phyloP scores from a whole-genome alignment of 2,329 filamentous ascomycete genomes.

The Alternaria hordeiaustralica region DNA sequence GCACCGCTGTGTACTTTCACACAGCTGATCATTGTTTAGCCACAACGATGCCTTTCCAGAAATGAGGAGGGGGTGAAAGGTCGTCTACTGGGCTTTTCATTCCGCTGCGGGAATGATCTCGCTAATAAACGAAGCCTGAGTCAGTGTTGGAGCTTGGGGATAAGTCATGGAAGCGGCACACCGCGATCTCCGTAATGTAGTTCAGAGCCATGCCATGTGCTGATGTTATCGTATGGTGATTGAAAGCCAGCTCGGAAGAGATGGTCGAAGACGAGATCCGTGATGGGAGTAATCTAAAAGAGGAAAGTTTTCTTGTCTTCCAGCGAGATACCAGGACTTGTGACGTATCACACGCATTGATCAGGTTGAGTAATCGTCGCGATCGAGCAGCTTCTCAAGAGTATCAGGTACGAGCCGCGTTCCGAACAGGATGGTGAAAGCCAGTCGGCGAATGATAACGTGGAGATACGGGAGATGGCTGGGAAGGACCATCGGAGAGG shows the following conservation, averaged over 20 bases:
- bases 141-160: neutral
- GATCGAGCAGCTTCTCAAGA: neutral
- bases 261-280: neutral
- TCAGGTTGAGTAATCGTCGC: neutral
- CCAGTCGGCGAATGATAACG: neutral
- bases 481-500: constrained; percentile 2
- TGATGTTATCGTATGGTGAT: neutral
- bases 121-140: neutral
- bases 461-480: neutral
- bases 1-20: neutral
- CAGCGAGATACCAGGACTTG: neutral
- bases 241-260: neutral
- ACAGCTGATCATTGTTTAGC: neutral
- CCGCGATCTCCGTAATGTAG: neutral
- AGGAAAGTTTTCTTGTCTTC: neutral
- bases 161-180: neutral
- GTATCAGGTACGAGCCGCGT: neutral
- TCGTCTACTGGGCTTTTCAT: neutral
- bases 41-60: neutral
- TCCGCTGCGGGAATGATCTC: neutral
- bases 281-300: neutral
- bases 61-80: neutral
- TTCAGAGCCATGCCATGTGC: neutral
- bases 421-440: neutral
- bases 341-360: neutral